These are phyloP conservation scores for Pseudocercospora ulei DNA, from an alignment of 2,329 filamentous ascomycete genomes.

Conservation along the genomic window DNA sequence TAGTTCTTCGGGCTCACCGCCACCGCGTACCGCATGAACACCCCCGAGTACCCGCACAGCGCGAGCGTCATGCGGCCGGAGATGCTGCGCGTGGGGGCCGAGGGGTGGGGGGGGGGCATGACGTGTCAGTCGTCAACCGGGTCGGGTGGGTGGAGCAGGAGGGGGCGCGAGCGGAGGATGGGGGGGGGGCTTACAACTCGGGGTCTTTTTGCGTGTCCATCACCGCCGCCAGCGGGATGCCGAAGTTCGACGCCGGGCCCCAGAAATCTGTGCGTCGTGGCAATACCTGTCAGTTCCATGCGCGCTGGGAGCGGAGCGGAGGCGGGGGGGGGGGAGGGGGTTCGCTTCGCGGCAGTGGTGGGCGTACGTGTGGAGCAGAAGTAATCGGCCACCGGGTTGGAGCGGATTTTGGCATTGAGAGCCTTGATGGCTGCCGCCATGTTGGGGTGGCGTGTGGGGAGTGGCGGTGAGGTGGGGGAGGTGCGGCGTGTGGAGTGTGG, in stretches of 20 bases:
- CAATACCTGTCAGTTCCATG: neutral
- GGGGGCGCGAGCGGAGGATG: neutral
- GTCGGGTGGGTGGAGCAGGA: neutral
- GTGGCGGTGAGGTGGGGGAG: neutral
- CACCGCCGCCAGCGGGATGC: slow-evolving; percentile 46
- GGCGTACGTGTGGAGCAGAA: slow-evolving; percentile 48
- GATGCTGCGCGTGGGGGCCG: slow-evolving; percentile 42
- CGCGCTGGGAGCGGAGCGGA: too few relatives aligned
- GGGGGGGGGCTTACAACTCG: slow-evolving; percentile 38
- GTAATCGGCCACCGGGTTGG: slow-evolving; percentile 44
- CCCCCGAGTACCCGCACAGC: slow-evolving; percentile 51
- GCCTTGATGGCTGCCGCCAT: slow-evolving; percentile 49
- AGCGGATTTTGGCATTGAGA: slow-evolving; percentile 46
- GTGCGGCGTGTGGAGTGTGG: neutral
- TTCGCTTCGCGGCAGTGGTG: too few relatives aligned
- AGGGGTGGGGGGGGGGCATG: neutral
- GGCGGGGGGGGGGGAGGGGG: too few relatives aligned
- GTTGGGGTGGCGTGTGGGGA: slow-evolving; percentile 3
- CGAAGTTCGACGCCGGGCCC: slow-evolving; percentile 43
- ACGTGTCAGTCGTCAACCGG: too few relatives aligned
- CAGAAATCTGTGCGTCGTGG: slow-evolving; percentile 41
- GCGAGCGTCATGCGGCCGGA: slow-evolving; percentile 56
- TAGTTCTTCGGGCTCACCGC: slow-evolving; percentile 56
- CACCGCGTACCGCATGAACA: slow-evolving; percentile 59
- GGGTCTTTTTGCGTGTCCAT: slow-evolving; percentile 48